Base-by-base conservation (phyloP, 495 filamentous ascomycete genomes). In the Pyronema domesticum region DNA sequence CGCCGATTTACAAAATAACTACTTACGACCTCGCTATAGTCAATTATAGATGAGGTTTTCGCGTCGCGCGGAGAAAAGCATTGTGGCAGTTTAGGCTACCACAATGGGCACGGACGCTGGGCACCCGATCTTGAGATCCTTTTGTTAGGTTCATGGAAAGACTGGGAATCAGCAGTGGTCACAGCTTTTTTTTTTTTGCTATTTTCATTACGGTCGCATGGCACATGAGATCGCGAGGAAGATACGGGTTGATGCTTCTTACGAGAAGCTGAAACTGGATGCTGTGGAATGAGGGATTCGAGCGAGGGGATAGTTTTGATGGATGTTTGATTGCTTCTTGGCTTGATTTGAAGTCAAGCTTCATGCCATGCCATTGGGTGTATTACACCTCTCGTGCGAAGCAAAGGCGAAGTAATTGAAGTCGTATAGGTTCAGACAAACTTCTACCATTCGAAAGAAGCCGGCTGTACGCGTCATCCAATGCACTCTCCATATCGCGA, bases 151-250 rank as follows among this genome's bases (percentile, higher is more conserved):
- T 34, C 17, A 15, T 48, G 56, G 62, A 64, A 51, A 57, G 63
- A 56, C 55, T 64, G 51, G 62, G 61, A 64, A 64, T 64, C 62
- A 63, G 62, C 55, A 49, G 54, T 44, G 62, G 60, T 57, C 43
- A 64, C 63, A 64, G 8, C 15, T 45, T 34, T 43, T 56, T 53
- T 17, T 52, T 60, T 49, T 45, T 23, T 39, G 33, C 13, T 45
- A 15, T 33, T 45, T 56, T 8, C 9, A 36, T 6, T 50, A 35
- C 3, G 33, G 33, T n/a, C 50, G 9, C 18, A 5, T 18, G n/a
- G 14, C n/a, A 39, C 30, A 43, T 18, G 23, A 39, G 46, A 14
- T 33, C 37, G 19, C 3, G 14, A 40, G 54, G 18, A 18, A 45
- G 35, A 48, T 14, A 30, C 1, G 19, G 45, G 1, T 15, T 2